A percentile compares a stretch with the other conserved stretches of the same genome.
phyloP scores from a whole-genome alignment of 75 land plant genomes.

The Pinus taeda region DNA sequence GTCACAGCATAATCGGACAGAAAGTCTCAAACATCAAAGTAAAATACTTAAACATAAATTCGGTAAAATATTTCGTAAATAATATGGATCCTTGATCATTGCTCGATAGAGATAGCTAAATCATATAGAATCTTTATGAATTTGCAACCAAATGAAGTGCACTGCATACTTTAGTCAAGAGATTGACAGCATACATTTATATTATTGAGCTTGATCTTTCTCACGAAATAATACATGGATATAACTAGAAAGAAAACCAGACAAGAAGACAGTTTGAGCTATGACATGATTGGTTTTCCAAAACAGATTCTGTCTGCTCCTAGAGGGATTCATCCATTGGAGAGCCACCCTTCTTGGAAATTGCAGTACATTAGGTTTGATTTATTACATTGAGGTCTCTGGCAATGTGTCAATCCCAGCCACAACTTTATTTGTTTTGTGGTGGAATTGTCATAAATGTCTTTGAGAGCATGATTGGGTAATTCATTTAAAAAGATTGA shows the following conservation, averaged over 20 bases:
- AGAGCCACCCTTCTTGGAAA: too few species aligned
- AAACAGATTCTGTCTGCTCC: too few species aligned
- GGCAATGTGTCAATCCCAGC: too few species aligned
- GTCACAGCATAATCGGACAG: not conserved
- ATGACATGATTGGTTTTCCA: too few species aligned
- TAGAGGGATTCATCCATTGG: too few species aligned
- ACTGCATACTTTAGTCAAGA: not conserved
- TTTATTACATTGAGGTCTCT: too few species aligned
- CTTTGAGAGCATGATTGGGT: too few species aligned
- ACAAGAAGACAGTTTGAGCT: not conserved
- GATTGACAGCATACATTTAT: not conserved
- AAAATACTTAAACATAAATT: not conserved
- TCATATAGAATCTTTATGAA: not conserved
- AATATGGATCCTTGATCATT: not conserved
- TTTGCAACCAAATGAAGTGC: not conserved
- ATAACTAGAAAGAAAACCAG: not conserved
- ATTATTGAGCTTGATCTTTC: not conserved
- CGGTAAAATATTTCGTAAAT: not conserved
- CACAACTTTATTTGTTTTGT: too few species aligned
- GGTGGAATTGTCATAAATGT: too few species aligned
- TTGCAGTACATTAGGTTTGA: too few species aligned
- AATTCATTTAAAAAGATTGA: too few species aligned
- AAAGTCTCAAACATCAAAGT: not conserved
- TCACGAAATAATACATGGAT: not conserved
- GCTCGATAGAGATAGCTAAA: not conserved